phyloP scores from a whole-genome alignment of 2,329 filamentous ascomycete species.

The Penicillium polonicum region DNA sequence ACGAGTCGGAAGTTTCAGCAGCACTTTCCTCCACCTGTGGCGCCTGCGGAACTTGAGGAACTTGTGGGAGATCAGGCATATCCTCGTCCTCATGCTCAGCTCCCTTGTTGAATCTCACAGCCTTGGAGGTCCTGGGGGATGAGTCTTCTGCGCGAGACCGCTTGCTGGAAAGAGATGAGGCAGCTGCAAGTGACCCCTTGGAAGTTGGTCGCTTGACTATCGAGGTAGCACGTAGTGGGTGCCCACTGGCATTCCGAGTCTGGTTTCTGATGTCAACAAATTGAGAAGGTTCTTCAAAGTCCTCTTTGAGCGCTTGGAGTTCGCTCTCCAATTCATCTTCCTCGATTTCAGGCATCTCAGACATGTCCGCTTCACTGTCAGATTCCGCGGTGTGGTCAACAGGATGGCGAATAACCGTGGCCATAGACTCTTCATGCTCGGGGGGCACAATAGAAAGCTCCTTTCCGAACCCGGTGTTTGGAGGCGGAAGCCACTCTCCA shows the following conservation, averaged over 20 bases:
- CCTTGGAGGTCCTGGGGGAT: slow-evolving; percentile 32
- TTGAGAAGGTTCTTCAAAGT: slow-evolving; percentile 35
- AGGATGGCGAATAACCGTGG: slow-evolving; percentile 38
- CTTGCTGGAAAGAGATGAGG: slow-evolving; percentile 24
- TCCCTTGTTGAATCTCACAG: slow-evolving; percentile 34
- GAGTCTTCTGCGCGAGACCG: slow-evolving; percentile 21
- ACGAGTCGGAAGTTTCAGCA: slow-evolving; percentile 12
- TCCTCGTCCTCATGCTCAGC: slow-evolving; percentile 17
- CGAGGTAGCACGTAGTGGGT: slow-evolving; percentile 19
- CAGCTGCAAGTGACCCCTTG: slow-evolving; percentile 17
- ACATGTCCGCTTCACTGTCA: slow-evolving; percentile 33
- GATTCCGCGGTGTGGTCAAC: slow-evolving; percentile 29
- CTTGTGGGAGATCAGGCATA: slow-evolving; percentile 9
- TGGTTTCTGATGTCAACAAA: slow-evolving; percentile 22
- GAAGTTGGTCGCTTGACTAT: slow-evolving; percentile 22
- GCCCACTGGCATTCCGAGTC: slow-evolving; percentile 5
- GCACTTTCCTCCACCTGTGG: slow-evolving; percentile 11
- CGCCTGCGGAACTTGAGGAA: slow-evolving; percentile 11
- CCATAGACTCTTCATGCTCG: slow-evolving; percentile 34
- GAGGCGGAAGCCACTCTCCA: slow-evolving; percentile 30
- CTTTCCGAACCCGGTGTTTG: slow-evolving; percentile 28
- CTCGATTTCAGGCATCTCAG: slow-evolving; percentile 34
- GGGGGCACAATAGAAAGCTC: slow-evolving; percentile 26
- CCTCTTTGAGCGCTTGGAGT: slow-evolving; percentile 45
- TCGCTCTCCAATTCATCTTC: slow-evolving; percentile 46